Percentiles rank a stretch among this genome's conserved stretches.
Evolutionary conservation across 1,284 basidiomycete species (phyloP).

Genomic region (Austroboletus novae-zelandiae): DNA sequence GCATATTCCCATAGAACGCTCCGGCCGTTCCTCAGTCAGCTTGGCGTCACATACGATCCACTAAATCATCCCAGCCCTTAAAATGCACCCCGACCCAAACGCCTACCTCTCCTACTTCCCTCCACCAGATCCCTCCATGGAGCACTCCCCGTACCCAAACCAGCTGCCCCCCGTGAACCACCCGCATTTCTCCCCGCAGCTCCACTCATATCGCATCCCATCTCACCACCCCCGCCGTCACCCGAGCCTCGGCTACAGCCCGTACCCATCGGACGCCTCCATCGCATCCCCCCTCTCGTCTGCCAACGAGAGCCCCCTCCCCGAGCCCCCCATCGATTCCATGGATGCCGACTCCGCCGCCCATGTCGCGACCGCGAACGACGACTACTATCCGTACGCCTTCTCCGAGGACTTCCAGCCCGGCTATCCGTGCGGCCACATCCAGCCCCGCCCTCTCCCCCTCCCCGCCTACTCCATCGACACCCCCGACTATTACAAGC

Average conservation of each 20-base stretch:
- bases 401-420: constrained; percentile 24
- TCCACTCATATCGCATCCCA: constrained; percentile 24
- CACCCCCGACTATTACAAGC: constrained; percentile 30
- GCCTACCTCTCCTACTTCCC: constrained; percentile 22
- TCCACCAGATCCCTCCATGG: background rate
- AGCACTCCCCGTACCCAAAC: constrained; percentile 6
- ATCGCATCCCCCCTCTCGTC: constrained; percentile 32
- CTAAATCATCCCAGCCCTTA: constrained; percentile 26
- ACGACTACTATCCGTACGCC: constrained; percentile 31
- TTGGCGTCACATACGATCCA: constrained; percentile 25
- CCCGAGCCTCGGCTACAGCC: constrained; percentile 24
- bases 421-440: constrained; percentile 26
- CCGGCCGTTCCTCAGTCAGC: constrained; percentile 25
- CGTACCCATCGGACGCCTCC: constrained; percentile 32
- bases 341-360: constrained; percentile 30
- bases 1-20: constrained; percentile 35
- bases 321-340: constrained; percentile 31
- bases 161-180: constrained; percentile 15
- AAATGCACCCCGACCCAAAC: constrained; percentile 29
- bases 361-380: constrained; percentile 26
- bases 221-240: constrained; percentile 22
- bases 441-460: constrained; percentile 24
- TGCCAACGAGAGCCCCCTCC: constrained; percentile 34
- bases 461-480: constrained; percentile 23
- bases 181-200: constrained; percentile 21